Percentiles rank a stretch among this genome's conserved stretches.
Conservation (phyloP, 2,329 filamentous ascomycete genomes). For the Botrytis galanthina region DNA sequence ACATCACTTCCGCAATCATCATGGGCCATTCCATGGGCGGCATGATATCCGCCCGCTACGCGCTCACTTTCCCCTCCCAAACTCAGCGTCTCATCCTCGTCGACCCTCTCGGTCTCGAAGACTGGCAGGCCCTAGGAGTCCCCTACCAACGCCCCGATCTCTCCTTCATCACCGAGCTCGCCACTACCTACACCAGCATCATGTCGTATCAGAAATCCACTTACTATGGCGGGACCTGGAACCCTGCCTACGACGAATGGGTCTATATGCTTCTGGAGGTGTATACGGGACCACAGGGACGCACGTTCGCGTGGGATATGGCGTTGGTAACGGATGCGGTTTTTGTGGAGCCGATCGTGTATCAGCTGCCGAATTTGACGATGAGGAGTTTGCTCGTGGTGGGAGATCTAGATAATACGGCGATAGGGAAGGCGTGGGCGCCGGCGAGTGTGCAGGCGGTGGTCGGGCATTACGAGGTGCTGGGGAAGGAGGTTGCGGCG, state of each 20-base stretch:
- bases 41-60: slow-evolving; percentile 53
- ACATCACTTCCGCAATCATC: slow-evolving; percentile 45
- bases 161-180: slow-evolving; percentile 41
- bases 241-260: slow-evolving; percentile 50
- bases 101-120: slow-evolving; percentile 53
- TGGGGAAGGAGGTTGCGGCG: slow-evolving; percentile 47
- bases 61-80: slow-evolving; percentile 48
- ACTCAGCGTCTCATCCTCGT: slow-evolving; percentile 48
- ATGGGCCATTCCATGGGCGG: slow-evolving; percentile 56
- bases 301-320: slow-evolving; percentile 22
- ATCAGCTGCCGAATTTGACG: slow-evolving; percentile 20
- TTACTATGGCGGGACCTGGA: slow-evolving; percentile 50
- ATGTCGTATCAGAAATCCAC: slow-evolving; percentile 43
- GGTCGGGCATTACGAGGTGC: slow-evolving; percentile 49
- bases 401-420: slow-evolving; percentile 38
- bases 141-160: slow-evolving; percentile 46
- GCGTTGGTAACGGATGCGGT: slow-evolving; percentile 18
- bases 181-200: slow-evolving; percentile 46
- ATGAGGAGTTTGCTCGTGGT: slow-evolving; percentile 23
- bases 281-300: slow-evolving; percentile 44
- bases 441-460: slow-evolving; percentile 43
- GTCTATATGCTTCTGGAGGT: slow-evolving; percentile 53
- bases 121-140: slow-evolving; percentile 47
- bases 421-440: slow-evolving; percentile 53
- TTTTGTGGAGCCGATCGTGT: slow-evolving; percentile 18